Percentiles rank a stretch among this genome's conserved stretches.
Evolutionary conservation across 2,329 filamentous ascomycete species (phyloP).

Genomic region (Escovopsis sp.): DNA sequence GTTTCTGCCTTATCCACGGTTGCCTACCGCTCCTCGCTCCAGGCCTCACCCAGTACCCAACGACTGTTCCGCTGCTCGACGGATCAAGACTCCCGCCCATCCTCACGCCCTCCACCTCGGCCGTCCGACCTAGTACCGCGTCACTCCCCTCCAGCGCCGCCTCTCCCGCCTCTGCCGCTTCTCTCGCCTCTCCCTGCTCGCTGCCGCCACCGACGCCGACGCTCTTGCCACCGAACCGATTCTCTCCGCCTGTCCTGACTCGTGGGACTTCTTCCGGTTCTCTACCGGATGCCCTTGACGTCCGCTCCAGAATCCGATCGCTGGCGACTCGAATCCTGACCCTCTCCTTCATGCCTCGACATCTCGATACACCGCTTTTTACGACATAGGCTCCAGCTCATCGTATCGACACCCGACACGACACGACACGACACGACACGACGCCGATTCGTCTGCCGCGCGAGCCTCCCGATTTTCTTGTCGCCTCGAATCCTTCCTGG

Average conservation of each 20-base stretch:
- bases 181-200: too few species aligned
- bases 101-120: not conserved
- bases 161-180: too few species aligned
- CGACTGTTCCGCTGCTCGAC: slow-evolving; percentile 4
- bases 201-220: too few species aligned
- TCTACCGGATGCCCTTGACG: slow-evolving; percentile 4
- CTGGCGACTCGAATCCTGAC: slow-evolving; percentile 5
- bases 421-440: too few species aligned
- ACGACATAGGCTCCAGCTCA: not conserved
- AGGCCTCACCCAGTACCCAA: not conserved
- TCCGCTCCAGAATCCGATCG: slow-evolving; percentile 1
- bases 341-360: not conserved
- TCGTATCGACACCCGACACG: not conserved
- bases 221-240: too few species aligned
- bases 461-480: not conserved
- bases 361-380: not conserved
- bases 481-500: too few species aligned
- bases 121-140: too few species aligned
- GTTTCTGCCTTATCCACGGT: slow-evolving; percentile 1
- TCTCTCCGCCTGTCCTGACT: too few species aligned
- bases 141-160: not conserved
- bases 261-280: not conserved
- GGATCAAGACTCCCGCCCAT: not conserved
- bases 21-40: not conserved
- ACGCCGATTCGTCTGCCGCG: not conserved